A percentile compares a stretch with the other conserved stretches of the same genome.
Evolutionary conservation across 768 basidiomycete species (phyloP).

Genomic region (Lactarius evosmus): DNA sequence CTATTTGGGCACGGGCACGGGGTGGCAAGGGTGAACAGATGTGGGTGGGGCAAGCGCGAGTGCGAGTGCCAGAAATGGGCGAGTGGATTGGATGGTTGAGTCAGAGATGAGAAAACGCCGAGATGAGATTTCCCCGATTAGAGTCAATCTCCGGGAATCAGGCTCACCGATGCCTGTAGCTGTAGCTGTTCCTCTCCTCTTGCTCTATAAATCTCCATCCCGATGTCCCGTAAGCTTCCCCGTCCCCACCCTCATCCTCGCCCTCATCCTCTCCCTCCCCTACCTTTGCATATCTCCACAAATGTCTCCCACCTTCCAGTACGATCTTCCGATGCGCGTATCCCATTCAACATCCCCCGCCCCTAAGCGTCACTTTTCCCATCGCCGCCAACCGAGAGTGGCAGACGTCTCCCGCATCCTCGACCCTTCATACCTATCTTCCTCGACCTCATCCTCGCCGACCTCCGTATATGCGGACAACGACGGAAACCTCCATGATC

Average conservation of each 20-base stretch:
- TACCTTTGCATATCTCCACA: not conserved
- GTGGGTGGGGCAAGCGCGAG: slow-evolving; percentile 1
- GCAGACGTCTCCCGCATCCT: slow-evolving; percentile 61
- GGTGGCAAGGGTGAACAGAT: not conserved
- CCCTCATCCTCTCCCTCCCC: not conserved
- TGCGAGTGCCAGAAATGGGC: not conserved
- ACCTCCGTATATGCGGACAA: slow-evolving; percentile 54
- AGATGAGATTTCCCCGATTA: slow-evolving; percentile 24
- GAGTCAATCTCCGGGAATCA: not conserved
- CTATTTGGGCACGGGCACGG: not conserved
- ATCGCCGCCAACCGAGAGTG: slow-evolving; percentile 29
- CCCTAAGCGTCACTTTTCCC: slow-evolving; percentile 23
- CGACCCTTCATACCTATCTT: slow-evolving; percentile 56
- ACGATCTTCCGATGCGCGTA: slow-evolving; percentile 29
- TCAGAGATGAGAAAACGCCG: slow-evolving; percentile 22
- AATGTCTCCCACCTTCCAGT: slow-evolving; percentile 28
- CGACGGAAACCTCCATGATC: slow-evolving; percentile 62
- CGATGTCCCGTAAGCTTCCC: not conserved
- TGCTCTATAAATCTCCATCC: not conserved
- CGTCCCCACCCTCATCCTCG: not conserved
- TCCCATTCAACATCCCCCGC: slow-evolving; percentile 38
- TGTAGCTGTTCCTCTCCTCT: slow-evolving; percentile 3
- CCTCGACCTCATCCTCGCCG: slow-evolving; percentile 32
- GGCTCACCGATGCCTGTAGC: slow-evolving; percentile 2
- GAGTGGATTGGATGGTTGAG: slow-evolving; percentile 12